A percentile compares a stretch with the other conserved stretches of the same genome.
These are phyloP conservation scores for Magnolia officinalis DNA, from an alignment of 164 flowering plant genomes.

Conservation along the genomic window DNA sequence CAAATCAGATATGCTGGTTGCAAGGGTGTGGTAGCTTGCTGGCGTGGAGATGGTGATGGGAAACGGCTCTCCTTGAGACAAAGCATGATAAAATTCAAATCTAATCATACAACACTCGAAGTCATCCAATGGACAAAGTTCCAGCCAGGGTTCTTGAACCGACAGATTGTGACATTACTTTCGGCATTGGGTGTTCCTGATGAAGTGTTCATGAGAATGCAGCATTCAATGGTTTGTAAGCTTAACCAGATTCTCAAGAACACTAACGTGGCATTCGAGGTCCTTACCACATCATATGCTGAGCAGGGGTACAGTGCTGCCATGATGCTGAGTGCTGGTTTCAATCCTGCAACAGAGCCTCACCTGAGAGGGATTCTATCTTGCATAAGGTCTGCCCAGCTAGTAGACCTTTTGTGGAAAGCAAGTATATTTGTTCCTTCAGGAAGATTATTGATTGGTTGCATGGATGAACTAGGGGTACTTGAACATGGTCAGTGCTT, in stretches of 20 bases:
- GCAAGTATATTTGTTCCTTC: slow-evolving; percentile 83
- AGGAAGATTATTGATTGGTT: slow-evolving; percentile 93
- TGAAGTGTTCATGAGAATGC: slow-evolving; percentile 70
- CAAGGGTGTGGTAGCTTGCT: slow-evolving; percentile 91
- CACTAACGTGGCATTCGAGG: slow-evolving; percentile 73
- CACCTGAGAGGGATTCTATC: slow-evolving; percentile 77
- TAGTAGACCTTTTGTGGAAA: slow-evolving; percentile 67
- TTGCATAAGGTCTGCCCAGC: slow-evolving; percentile 77
- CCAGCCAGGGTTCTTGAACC: slow-evolving; percentile 90
- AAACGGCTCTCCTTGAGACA: slow-evolving; percentile 55
- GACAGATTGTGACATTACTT: slow-evolving; percentile 82
- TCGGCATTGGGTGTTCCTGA: slow-evolving; percentile 71
- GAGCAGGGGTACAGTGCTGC: slow-evolving; percentile 80
- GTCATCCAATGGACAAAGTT: slow-evolving; percentile 90
- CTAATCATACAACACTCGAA: slow-evolving; percentile 70
- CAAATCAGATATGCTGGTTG: slow-evolving; percentile 93
- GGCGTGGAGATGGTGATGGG: slow-evolving; percentile 56
- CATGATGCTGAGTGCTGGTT: slow-evolving; percentile 90
- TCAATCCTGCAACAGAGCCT: slow-evolving; percentile 72
- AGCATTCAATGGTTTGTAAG: slow-evolving; percentile 61
- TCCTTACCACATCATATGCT: slow-evolving; percentile 71
- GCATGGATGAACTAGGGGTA: slow-evolving; percentile 79
- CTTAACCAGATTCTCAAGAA: slow-evolving; percentile 55
- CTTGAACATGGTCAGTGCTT: slow-evolving; percentile 92
- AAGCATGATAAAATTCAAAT: slow-evolving; percentile 82